A percentile compares a stretch with the other conserved stretches of the same genome.
These are phyloP conservation scores for Fraxinus albicans DNA, from an alignment of 305 asterid species.

Conservation along the genomic window DNA sequence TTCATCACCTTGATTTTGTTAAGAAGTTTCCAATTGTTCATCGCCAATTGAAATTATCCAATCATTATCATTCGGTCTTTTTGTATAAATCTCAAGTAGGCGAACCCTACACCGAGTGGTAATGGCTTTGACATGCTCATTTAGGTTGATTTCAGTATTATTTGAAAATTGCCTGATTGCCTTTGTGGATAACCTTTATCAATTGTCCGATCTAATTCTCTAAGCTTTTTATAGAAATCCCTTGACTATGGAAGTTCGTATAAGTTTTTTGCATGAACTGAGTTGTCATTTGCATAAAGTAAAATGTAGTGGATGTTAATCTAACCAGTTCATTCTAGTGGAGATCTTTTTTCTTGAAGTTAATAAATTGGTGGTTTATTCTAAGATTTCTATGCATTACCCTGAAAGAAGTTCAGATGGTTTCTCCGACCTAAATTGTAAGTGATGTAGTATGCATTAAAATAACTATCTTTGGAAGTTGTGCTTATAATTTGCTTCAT, in stretches of 20 bases:
- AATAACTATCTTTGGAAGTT: not conserved
- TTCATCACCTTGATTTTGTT: not conserved
- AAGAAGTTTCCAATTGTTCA: no score
- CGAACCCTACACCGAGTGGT: no score
- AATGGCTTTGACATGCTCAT: no score
- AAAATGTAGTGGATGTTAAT: not conserved
- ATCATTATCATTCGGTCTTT: no score
- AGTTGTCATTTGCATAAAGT: not conserved
- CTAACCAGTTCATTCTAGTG: not conserved
- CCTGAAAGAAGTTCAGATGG: not conserved
- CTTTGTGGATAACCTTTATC: not conserved
- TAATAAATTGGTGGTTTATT: not conserved
- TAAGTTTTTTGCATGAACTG: not conserved
- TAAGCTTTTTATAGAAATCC: not conserved
- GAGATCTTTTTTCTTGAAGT: not conserved
- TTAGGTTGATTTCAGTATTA: not conserved
- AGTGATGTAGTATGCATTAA: not conserved
- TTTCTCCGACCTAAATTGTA: not conserved
- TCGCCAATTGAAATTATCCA: no score
- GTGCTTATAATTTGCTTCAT: not conserved
- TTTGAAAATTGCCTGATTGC: not conserved
- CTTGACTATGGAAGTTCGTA: not conserved
- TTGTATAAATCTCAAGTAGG: no score
- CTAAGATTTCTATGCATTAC: no score
- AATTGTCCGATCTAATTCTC: not conserved